Base-by-base conservation (phyloP, 2,329 filamentous ascomycete species). In the Fusarium chaquense region DNA sequence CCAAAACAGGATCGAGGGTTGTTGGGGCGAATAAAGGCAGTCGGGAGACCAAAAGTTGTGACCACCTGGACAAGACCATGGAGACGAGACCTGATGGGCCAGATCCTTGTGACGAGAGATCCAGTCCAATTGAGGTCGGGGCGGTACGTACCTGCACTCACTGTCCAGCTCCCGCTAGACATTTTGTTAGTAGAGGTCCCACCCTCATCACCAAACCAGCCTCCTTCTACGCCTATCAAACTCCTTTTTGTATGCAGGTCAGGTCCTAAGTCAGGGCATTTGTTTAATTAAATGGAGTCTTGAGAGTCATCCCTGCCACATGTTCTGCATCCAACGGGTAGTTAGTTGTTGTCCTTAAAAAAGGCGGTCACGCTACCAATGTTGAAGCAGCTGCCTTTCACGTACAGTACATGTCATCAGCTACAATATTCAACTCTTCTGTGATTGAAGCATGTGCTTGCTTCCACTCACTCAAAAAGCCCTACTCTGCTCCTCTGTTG, bases 21-120 rank as follows among this genome's bases (percentile, higher is more conserved):
- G 64, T 67, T 71, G 68, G 68, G 67, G 67, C 67, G 64, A 70
- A 65, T 52, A 51, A 67, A 63, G 49, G 51, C 50, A 63, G 67
- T 70, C 67, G 67, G 44, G 57, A 67, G 67, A 70, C 67, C 53
- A 71, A 71, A 71, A 71, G 69, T 72, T 71, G 69, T 72, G 69
- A 71, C 69, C 69, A 71, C 69, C 69, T 71, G 69, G 69, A 71
- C 69, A 70, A 65, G 57, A 62, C 41, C 61, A 69, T 56, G 36
- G 55, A 26, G 44, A 70, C 8, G n/a, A 30, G 58, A 57, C 50
- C 57, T 50, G 58, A 41, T 46, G 63, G 60, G 55, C 57, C 52
- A 62, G 68, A 71, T 71, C 68, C 68, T 65, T 71, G 68, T 71
- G 68, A 64, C 62, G 62, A 64, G 35, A 51, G 49, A 51, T 51